phyloP scores from a whole-genome alignment of 2,329 filamentous ascomycete genomes.

The Fusarium heterosporum region DNA sequence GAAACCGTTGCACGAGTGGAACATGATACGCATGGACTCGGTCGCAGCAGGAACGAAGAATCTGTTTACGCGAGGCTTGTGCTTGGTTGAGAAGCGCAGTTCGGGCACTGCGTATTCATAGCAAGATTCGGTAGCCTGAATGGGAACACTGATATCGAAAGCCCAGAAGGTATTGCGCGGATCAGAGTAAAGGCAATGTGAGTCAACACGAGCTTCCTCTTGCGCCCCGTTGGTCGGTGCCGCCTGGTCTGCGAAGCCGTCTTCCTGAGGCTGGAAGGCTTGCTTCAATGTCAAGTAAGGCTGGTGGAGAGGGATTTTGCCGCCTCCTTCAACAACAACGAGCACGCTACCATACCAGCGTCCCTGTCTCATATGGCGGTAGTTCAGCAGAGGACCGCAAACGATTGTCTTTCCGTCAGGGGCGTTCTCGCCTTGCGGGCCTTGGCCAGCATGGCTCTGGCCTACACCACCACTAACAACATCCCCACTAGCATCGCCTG shows the following conservation, averaged over 20 bases:
- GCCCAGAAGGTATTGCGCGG: slow-evolving; percentile 87
- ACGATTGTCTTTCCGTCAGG: slow-evolving; percentile 70
- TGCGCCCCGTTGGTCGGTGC: slow-evolving; percentile 51
- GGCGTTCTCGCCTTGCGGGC: slow-evolving; percentile 30
- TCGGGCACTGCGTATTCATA: slow-evolving; percentile 83
- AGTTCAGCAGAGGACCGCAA: slow-evolving; percentile 82
- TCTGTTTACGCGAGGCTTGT: slow-evolving; percentile 68
- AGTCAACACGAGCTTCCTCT: slow-evolving; percentile 56
- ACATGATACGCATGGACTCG: slow-evolving; percentile 98
- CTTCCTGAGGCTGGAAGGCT: slow-evolving; percentile 47
- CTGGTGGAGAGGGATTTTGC: slow-evolving; percentile 65
- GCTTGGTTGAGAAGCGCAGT: slow-evolving; percentile 69
- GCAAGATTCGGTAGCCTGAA: slow-evolving; percentile 75
- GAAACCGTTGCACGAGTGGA: slow-evolving; percentile 98
- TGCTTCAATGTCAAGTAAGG: slow-evolving; percentile 69
- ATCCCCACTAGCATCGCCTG: slow-evolving; percentile 40
- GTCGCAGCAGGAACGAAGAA: slow-evolving; percentile 88
- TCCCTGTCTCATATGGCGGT: slow-evolving; percentile 77
- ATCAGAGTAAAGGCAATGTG: slow-evolving; percentile 72
- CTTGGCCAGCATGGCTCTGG: slow-evolving; percentile 48
- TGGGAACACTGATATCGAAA: slow-evolving; percentile 83
- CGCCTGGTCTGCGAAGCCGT: slow-evolving; percentile 39
- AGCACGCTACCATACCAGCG: slow-evolving; percentile 88
- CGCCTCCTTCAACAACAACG: slow-evolving; percentile 81
- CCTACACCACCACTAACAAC: slow-evolving; percentile 27